Conservation (phyloP, 176 grass and related monocot species). For the Phoenix dactylifera region DNA sequence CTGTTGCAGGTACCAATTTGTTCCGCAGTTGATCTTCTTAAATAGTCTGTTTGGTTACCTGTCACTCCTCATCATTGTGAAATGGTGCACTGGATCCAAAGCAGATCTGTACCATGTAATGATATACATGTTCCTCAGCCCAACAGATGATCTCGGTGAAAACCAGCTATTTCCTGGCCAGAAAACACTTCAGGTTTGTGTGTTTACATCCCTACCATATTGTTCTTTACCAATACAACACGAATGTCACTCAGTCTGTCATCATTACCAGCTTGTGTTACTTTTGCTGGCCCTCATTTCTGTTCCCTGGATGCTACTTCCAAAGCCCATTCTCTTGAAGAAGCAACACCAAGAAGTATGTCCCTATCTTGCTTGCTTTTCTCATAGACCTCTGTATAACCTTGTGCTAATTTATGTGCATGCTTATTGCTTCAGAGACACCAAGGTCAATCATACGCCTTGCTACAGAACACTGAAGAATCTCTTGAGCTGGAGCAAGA, state of each 20-base stretch:
- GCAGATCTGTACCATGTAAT: constrained; percentile 91
- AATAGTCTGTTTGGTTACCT: constrained; percentile 94
- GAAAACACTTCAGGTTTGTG: constrained; percentile 69
- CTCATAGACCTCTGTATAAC: constrained; percentile 8
- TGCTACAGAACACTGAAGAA: constrained; percentile 53
- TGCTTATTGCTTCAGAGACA: constrained; percentile 51
- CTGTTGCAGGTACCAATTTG: constrained; percentile 58
- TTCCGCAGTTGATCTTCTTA: constrained; percentile 92
- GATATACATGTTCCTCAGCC: constrained; percentile 98
- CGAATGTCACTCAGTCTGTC: constrained; percentile 1
- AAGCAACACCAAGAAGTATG: constrained; percentile 63
- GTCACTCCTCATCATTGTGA: constrained; percentile 73
- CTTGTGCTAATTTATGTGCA: constrained; percentile 25
- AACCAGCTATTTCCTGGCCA: constrained; percentile 90
- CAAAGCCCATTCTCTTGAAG: constrained; percentile 87
- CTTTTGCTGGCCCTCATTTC: constrained; percentile 72
- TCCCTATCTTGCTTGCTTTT: constrained; percentile 9
- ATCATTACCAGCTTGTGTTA: constrained; percentile 48
- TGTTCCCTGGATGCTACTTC: constrained; percentile 95
- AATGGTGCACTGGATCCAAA: constrained; percentile 90
- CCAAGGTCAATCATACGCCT: constrained; percentile 54
- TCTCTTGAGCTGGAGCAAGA: constrained; percentile 39
- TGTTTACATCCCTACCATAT: too few relatives aligned
- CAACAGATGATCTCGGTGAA: constrained; percentile 77
- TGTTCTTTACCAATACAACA: too few relatives aligned